Percentiles rank a stretch among this genome's conserved stretches.
Evolutionary conservation across 2,329 filamentous ascomycete species (phyloP).

Genomic region (Aspergillus fischeri): DNA sequence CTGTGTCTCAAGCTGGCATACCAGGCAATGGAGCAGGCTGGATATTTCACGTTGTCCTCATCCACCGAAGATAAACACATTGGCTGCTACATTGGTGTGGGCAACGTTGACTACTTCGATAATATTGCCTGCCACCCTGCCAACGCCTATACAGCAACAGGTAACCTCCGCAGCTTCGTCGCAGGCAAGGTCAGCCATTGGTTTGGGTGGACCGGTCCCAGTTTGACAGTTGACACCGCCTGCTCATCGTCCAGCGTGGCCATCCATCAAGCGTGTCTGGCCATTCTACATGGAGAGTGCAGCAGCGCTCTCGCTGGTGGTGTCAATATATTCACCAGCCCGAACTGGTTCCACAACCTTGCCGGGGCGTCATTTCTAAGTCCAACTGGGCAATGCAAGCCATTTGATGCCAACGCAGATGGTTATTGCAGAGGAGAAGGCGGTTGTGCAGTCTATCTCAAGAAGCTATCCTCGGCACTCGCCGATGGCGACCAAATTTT

Average conservation of each 20-base stretch:
- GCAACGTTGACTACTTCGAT: constrained; percentile 23
- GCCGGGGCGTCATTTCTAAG: constrained; percentile 41
- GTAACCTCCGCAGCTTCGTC: constrained; percentile 14
- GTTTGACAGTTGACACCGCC: constrained; percentile 39
- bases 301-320: constrained; percentile 34
- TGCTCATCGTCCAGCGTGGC: constrained; percentile 41
- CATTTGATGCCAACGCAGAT: constrained; percentile 46
- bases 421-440: constrained; percentile 52
- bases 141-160: constrained; percentile 24
- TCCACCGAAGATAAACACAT: constrained; percentile 10
- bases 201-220: constrained; percentile 44
- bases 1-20: constrained; percentile 27
- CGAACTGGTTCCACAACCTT: constrained; percentile 24
- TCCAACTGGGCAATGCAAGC: constrained; percentile 45
- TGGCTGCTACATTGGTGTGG: constrained; percentile 27
- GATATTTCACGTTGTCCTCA: constrained; percentile 18
- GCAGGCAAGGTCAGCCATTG: constrained; percentile 37
- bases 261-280: constrained; percentile 22
- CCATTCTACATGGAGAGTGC: constrained; percentile 21
- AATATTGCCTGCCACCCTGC: constrained; percentile 25
- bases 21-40: constrained; percentile 29
- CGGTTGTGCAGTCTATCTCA: constrained; percentile 44
- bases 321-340: constrained; percentile 27
- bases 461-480: constrained; percentile 43
- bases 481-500: constrained; percentile 44